Evolutionary conservation across 2,329 filamentous ascomycete genomes (phyloP).

Genomic region (Bipolaris gigantea): DNA sequence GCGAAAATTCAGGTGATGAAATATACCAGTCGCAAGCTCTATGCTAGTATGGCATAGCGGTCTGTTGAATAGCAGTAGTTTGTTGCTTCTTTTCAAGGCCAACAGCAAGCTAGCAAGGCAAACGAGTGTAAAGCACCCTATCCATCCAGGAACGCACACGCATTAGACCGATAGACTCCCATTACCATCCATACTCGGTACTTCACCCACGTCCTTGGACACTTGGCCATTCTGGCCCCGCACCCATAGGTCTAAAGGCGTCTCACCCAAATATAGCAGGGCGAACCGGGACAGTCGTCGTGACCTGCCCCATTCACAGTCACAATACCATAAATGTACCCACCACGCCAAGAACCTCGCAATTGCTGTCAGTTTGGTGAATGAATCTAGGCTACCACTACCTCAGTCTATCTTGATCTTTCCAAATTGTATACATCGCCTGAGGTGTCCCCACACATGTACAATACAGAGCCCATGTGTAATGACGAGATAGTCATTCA

Average conservation of each 20-base stretch:
- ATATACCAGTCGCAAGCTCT: conserved; percentile 1
- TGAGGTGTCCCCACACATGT: not conserved
- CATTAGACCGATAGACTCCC: not conserved
- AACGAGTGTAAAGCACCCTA: not conserved
- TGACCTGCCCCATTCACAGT: not conserved
- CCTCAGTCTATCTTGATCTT: not conserved
- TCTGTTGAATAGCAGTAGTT: conserved; percentile 1
- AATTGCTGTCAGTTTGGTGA: not conserved
- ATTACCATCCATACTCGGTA: not conserved
- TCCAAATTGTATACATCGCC: not conserved
- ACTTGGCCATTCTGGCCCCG: not conserved
- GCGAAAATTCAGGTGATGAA: conserved; percentile 9
- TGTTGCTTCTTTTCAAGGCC: conserved; percentile 1
- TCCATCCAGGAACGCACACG: not conserved
- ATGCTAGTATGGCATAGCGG: conserved; percentile 3
- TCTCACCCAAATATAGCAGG: conserved; percentile 1
- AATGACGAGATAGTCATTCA: not conserved
- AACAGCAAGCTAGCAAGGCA: conserved; percentile 5
- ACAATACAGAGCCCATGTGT: too few relatives aligned
- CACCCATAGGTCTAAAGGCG: not conserved
- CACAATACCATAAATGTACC: not conserved
- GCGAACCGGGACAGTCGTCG: not conserved
- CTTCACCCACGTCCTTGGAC: conserved; percentile 1
- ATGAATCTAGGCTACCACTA: not conserved
- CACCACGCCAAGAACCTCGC: not conserved